Percentiles rank a stretch among this genome's conserved stretches.
phyloP scores from a whole-genome alignment of 2,329 filamentous ascomycete genomes.

The Paecilomyces formosus region DNA sequence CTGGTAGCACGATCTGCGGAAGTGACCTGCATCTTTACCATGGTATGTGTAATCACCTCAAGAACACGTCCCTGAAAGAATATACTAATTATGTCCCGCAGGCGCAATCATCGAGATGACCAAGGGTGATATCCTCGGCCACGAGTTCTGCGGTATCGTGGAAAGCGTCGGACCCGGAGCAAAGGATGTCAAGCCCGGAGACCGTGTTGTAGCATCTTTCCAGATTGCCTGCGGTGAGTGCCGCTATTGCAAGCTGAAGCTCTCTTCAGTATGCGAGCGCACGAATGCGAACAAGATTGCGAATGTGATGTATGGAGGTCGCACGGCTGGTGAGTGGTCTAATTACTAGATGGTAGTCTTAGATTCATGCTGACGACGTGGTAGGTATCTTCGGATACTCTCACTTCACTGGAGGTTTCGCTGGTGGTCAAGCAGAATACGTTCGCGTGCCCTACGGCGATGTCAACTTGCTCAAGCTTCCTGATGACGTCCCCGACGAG shows the following conservation, averaged over 20 bases:
- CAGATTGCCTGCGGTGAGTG: constrained; percentile 67
- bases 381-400: constrained; percentile 61
- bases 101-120: constrained; percentile 49
- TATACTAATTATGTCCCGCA: constrained; percentile 10
- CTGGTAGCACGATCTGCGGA: constrained; percentile 55
- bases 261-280: constrained; percentile 70
- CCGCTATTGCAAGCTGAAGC: constrained; percentile 70
- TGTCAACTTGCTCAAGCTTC: constrained; percentile 72
- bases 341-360: not conserved
- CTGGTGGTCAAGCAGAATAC: constrained; percentile 81
- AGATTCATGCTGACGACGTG: constrained; percentile 5
- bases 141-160: constrained; percentile 48
- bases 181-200: constrained; percentile 49
- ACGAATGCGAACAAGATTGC: constrained; percentile 67
- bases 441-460: constrained; percentile 74
- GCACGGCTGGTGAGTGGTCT: constrained; percentile 58
- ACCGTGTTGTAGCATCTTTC: constrained; percentile 75
- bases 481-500: constrained; percentile 74
- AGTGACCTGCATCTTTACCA: constrained; percentile 50
- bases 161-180: constrained; percentile 50
- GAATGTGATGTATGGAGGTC: constrained; percentile 70
- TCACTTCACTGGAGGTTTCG: constrained; percentile 75
- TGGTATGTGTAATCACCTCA: constrained; percentile 15
- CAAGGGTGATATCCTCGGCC: constrained; percentile 61
- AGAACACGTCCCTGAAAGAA: not conserved